Base-by-base conservation (phyloP, 2,329 filamentous ascomycete species). In the Fusarium bactridioides region DNA sequence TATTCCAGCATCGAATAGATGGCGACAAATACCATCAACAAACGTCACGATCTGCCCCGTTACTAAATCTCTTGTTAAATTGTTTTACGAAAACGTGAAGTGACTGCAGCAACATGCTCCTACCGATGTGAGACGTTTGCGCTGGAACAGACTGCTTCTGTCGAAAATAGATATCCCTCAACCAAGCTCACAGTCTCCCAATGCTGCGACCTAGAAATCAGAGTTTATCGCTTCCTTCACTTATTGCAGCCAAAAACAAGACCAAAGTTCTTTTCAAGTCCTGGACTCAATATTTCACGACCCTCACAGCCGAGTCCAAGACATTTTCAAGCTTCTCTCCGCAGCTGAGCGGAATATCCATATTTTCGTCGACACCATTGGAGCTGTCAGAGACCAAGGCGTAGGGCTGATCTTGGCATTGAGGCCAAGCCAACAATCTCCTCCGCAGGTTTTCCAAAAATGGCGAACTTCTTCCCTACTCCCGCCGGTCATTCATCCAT, bases 111-210 rank as follows among this genome's bases (percentile, higher is more conserved):
- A n/a, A 18, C 15, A 48, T 6, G 13, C n/a, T 31, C 10, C 9
- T 48, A 15, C 10, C 10, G 6, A 4, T 18, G 9, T 9, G 7
- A 48, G 10, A n/a, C 27, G 3, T 31, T 12, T 48, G 10, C 10
- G 27, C 45, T 9, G 31, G 4, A n/a, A 9, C 3, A n/a, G 10
- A 48, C 15, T 16, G 7, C 21, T 31, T 31, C 45, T 12, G 3
- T 18, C 3, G 0, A 31, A 4, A 48, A n/a, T 12, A 31, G 21
- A 31, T 11, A 16, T 27, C 12, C 12, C 9, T 0, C 4, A 9
- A 11, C 3, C 11, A 12, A n/a, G 1, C 10, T 35, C 16, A 5
- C 3, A 35, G 18, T 4, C 31, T 21, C n/a, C 29, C 11, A 21
- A 1, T 13, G 15, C 6, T 19, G n/a, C 12, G 4, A 8, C 15